Conservation (phyloP, 1,284 basidiomycete genomes). For the Ganoderma lingzhi region DNA sequence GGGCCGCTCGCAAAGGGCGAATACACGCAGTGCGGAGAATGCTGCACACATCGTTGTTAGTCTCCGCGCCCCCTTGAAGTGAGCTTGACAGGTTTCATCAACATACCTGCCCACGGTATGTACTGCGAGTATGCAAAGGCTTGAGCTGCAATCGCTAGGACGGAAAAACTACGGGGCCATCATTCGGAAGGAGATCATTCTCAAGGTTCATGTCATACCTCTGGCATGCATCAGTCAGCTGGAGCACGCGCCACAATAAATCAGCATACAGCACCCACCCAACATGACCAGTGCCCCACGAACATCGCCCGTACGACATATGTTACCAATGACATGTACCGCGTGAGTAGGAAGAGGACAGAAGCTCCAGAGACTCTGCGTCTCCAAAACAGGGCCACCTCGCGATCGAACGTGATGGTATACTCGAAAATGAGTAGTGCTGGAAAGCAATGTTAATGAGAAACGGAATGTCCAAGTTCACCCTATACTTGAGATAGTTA, state of each 20-base stretch:
- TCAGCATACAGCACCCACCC: neutral
- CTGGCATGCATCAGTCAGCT: neutral
- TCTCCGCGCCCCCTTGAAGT: too few relatives aligned
- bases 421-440: constrained; percentile 5
- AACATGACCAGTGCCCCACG: neutral
- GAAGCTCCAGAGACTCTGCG: neutral
- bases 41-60: neutral
- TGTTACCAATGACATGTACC: constrained; percentile 6
- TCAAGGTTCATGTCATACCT: neutral
- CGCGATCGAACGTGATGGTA: constrained; percentile 8
- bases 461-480: neutral
- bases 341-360: constrained; percentile 11
- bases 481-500: neutral
- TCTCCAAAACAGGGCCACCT: constrained; percentile 6
- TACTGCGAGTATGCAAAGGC: constrained; percentile 1
- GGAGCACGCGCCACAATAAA: neutral
- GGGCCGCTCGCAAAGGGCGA: neutral
- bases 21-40: constrained; percentile 1
- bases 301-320: neutral
- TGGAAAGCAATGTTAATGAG: neutral
- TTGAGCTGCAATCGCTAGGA: constrained; percentile 1
- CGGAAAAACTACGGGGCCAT: neutral
- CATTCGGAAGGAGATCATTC: neutral
- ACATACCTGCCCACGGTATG: constrained; percentile 5
- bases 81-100: too few relatives aligned